A percentile compares a stretch with the other conserved stretches of the same genome.
These are phyloP conservation scores for Boletellus sp. DNA, from an alignment of 1,284 basidiomycete species.

Conservation along the genomic window DNA sequence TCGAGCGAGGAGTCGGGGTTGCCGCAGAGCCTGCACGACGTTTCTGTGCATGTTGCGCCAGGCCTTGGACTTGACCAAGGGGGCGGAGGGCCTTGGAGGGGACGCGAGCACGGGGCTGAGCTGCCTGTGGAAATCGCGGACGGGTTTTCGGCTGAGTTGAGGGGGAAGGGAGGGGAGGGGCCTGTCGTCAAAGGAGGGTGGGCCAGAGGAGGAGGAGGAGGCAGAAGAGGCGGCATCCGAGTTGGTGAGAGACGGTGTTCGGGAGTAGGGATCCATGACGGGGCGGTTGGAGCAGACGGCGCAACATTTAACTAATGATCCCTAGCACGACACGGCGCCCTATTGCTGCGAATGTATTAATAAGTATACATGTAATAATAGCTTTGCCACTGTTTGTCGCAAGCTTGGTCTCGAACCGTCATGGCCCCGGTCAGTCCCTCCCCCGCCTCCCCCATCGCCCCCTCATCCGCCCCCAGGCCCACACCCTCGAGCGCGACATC, in stretches of 20 bases:
- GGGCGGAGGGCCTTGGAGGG: conserved; percentile 11
- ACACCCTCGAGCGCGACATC: conserved; percentile 60
- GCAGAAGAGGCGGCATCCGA: conserved; percentile 27
- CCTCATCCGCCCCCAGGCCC: conserved; percentile 10
- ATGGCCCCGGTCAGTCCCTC: conserved; percentile 15
- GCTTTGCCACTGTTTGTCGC: conserved; percentile 17
- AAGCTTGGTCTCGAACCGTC: background rate
- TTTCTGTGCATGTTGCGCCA: conserved; percentile 30
- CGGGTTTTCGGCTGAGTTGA: background rate
- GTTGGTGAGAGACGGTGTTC: conserved; percentile 32
- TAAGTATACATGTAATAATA: too few relatives aligned
- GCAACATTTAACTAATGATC: too few relatives aligned
- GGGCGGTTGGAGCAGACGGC: background rate
- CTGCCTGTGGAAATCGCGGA: background rate
- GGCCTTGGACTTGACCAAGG: conserved; percentile 17
- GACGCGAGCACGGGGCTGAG: background rate
- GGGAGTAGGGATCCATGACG: conserved; percentile 23
- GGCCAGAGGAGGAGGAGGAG: conserved; percentile 13
- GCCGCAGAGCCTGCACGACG: conserved; percentile 32
- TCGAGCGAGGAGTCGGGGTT: conserved; percentile 41
- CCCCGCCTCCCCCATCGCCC: background rate
- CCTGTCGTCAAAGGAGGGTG: conserved; percentile 14
- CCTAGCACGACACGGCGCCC: too few relatives aligned
- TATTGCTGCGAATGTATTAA: too few relatives aligned
- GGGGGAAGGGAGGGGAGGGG: conserved; percentile 24